Evolutionary conservation across 176 grass and related monocot species (phyloP).

Genomic region (Ampelocalamus luodianensis): DNA sequence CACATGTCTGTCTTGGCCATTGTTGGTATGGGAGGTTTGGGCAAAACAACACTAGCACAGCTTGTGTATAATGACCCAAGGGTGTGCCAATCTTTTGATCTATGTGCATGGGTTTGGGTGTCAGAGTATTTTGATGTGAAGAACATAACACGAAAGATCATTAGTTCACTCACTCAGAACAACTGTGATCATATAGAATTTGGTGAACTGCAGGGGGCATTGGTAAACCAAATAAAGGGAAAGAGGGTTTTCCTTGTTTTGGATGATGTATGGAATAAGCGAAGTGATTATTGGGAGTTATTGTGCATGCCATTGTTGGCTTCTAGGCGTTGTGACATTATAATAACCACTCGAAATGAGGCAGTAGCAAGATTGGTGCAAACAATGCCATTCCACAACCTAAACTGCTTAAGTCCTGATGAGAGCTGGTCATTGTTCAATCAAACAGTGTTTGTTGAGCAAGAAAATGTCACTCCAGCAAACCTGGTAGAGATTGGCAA

Average conservation of each 20-base stretch:
- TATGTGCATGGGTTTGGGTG: constrained; percentile 41
- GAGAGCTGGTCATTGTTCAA: too few species aligned
- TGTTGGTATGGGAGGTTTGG: constrained; percentile 39
- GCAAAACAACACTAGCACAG: constrained; percentile 38
- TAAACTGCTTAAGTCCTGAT: constrained; percentile 11
- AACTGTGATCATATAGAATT: background rate
- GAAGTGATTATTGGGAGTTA: constrained; percentile 36
- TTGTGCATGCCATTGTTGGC: background rate
- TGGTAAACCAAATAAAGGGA: background rate
- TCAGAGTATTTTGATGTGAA: constrained; percentile 33
- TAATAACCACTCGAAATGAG: constrained; percentile 48
- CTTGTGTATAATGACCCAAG: background rate
- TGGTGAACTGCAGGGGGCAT: background rate
- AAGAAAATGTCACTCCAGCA: background rate
- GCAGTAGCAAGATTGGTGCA: constrained; percentile 35
- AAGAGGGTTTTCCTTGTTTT: constrained; percentile 46
- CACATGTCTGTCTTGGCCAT: background rate
- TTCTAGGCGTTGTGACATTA: constrained; percentile 27
- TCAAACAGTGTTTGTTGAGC: background rate
- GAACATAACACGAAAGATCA: background rate
- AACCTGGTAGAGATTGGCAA: constrained; percentile 25
- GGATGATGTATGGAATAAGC: constrained; percentile 58
- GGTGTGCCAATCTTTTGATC: background rate
- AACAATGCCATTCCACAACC: constrained; percentile 1
- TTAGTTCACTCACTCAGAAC: background rate